Conservation (phyloP, 1,284 basidiomycete species). For the Mixia osmundae region DNA sequence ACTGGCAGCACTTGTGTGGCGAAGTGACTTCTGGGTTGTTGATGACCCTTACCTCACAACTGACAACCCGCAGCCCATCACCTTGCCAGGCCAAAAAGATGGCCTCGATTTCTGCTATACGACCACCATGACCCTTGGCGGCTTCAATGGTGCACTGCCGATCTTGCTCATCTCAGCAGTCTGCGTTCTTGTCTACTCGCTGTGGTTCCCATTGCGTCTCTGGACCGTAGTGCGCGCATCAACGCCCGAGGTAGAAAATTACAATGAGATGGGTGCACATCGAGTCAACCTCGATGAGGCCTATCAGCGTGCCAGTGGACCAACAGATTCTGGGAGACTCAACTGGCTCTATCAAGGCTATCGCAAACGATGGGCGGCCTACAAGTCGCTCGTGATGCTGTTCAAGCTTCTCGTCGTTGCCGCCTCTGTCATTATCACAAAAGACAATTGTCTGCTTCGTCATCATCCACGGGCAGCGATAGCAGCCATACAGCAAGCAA, state of each 20-base stretch:
- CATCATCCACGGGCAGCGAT: conserved; percentile 30
- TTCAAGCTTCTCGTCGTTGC: conserved; percentile 46
- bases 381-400: conserved; percentile 20
- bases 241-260: conserved; percentile 40
- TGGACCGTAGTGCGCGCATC: conserved; percentile 33
- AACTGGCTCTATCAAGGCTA: conserved; percentile 49
- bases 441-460: conserved; percentile 51
- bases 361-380: conserved; percentile 35
- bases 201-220: conserved; percentile 48
- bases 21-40: conserved; percentile 44
- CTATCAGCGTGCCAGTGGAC: conserved; percentile 41
- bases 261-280: conserved; percentile 41
- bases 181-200: conserved; percentile 35
- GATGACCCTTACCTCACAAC: conserved; percentile 40
- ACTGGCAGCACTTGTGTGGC: conserved; percentile 29
- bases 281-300: conserved; percentile 38
- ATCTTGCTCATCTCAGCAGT: conserved; percentile 35
- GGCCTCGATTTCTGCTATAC: conserved; percentile 57
- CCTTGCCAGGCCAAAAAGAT: conserved; percentile 36
- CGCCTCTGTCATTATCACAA: conserved; percentile 37
- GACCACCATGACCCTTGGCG: conserved; percentile 24
- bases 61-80: conserved; percentile 32
- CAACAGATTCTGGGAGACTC: conserved; percentile 42
- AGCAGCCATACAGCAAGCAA: conserved; percentile 34
- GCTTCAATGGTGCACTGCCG: conserved; percentile 45